These are phyloP conservation scores for Lentinula sp. DNA, from an alignment of 768 basidiomycete genomes.

Conservation along the genomic window DNA sequence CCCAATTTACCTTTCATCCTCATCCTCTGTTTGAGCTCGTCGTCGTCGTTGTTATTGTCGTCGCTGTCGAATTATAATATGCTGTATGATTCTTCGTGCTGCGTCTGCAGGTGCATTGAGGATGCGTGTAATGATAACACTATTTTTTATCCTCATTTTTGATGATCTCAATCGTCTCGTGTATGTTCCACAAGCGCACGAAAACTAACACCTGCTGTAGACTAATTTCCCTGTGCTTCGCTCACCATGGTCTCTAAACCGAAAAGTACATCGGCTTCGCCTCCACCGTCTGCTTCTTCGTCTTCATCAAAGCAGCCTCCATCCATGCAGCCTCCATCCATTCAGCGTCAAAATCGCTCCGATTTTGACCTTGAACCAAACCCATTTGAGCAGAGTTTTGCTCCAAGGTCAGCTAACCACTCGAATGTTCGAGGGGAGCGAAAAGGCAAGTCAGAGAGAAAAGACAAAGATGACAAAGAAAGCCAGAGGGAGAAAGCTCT, in stretches of 20 bases:
- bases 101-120: too few species aligned
- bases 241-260: neutral
- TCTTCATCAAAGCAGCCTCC: neutral
- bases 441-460: conserved; percentile 16
- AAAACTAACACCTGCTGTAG: neutral
- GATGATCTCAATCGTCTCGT: neutral
- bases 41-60: neutral
- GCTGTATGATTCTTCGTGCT: neutral
- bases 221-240: neutral
- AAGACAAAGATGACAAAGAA: neutral
- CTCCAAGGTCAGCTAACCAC: conserved; percentile 30
- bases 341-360: conserved; percentile 42
- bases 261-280: neutral
- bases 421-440: conserved; percentile 43
- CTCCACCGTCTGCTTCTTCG: neutral
- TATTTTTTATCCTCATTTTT: too few species aligned
- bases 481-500: conserved; percentile 5
- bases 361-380: conserved; percentile 82
- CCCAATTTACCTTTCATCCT: neutral
- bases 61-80: neutral
- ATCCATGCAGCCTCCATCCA: conserved; percentile 22
- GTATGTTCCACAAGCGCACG: neutral
- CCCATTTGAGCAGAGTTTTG: conserved; percentile 93
- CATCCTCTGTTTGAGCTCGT: neutral
- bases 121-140: too few species aligned